These are phyloP conservation scores for Trichoderma parareesei DNA, from an alignment of 495 filamentous ascomycete genomes.

Conservation along the genomic window DNA sequence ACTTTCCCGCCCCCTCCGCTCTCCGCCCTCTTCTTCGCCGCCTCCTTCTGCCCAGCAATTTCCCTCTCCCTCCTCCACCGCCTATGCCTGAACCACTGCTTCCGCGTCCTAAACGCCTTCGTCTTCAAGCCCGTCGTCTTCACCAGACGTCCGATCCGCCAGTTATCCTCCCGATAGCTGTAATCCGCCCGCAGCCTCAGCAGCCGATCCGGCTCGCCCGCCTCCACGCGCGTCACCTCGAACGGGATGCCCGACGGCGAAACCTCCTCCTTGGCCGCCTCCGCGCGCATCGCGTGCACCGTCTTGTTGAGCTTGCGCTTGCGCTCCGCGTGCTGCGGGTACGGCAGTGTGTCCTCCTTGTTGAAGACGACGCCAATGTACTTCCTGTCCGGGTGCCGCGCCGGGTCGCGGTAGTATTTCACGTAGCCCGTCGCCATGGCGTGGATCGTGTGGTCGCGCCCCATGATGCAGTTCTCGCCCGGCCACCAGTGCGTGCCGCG, in stretches of 20 bases:
- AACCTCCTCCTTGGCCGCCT: slow-evolving; percentile 19
- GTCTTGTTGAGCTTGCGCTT: slow-evolving; percentile 65
- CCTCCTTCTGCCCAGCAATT: slow-evolving; percentile 24
- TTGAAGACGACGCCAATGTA: slow-evolving; percentile 90
- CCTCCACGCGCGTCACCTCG: slow-evolving; percentile 30
- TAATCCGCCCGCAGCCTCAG: slow-evolving; percentile 58
- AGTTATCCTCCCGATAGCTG: slow-evolving; percentile 77
- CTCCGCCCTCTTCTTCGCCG: slow-evolving; percentile 18
- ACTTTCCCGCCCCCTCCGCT: slow-evolving; percentile 12
- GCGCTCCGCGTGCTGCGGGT: slow-evolving; percentile 57
- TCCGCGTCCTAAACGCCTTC: slow-evolving; percentile 17
- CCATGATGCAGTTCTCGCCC: slow-evolving; percentile 88
- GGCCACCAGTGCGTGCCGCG: slow-evolving; percentile 90
- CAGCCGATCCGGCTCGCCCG: slow-evolving; percentile 29
- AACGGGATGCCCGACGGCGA: slow-evolving; percentile 37
- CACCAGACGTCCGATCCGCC: slow-evolving; percentile 61
- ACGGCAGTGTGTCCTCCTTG: slow-evolving; percentile 63
- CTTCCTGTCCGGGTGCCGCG: slow-evolving; percentile 67
- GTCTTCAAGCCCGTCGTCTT: slow-evolving; percentile 22
- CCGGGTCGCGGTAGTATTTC: slow-evolving; percentile 86
- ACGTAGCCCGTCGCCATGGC: slow-evolving; percentile 79
- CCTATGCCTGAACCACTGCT: slow-evolving; percentile 23
- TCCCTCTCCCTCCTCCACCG: slow-evolving; percentile 24
- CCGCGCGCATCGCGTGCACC: slow-evolving; percentile 31
- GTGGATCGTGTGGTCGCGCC: slow-evolving; percentile 96